Evolutionary conservation across 202 grass and related monocot genomes (phyloP).

Genomic region (Hordeum pubiflorum): DNA sequence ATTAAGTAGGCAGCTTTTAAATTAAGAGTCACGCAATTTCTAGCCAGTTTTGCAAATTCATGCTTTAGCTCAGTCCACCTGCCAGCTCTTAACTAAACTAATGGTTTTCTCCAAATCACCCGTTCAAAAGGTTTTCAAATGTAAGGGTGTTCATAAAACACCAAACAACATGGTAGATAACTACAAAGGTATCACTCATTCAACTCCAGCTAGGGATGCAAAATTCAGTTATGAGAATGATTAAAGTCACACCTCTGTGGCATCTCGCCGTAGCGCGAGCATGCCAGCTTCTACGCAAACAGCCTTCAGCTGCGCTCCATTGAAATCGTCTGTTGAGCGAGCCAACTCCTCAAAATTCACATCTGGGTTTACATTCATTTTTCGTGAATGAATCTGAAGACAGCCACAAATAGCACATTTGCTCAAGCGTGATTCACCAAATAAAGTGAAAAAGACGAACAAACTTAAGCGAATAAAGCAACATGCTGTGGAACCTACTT

Average conservation of each 20-base stretch:
- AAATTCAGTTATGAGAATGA: background rate
- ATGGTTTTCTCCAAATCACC: background rate
- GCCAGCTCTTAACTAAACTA: background rate
- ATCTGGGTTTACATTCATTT: too few relatives aligned
- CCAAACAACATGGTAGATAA: background rate
- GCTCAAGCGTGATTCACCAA: background rate
- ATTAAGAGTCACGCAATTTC: background rate
- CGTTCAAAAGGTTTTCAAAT: background rate
- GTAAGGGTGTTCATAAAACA: background rate
- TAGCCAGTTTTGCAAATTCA: background rate
- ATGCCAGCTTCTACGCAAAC: too few relatives aligned
- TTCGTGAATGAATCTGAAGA: slow-evolving; percentile 53
- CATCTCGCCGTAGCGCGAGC: too few relatives aligned
- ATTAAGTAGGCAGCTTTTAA: background rate
- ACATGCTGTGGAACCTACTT: slow-evolving; percentile 39
- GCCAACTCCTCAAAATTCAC: too few relatives aligned
- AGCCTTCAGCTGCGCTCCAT: too few relatives aligned
- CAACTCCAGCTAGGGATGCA: background rate
- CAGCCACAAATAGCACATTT: background rate
- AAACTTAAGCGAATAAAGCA: background rate
- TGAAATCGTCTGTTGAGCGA: too few relatives aligned
- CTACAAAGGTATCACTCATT: background rate
- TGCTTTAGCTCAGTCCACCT: background rate
- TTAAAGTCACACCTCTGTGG: background rate
- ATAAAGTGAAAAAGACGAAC: background rate